Percentiles rank a stretch among this genome's conserved stretches.
Conservation (phyloP, 768 basidiomycete species). For the Mycena olivaceomarginata region DNA sequence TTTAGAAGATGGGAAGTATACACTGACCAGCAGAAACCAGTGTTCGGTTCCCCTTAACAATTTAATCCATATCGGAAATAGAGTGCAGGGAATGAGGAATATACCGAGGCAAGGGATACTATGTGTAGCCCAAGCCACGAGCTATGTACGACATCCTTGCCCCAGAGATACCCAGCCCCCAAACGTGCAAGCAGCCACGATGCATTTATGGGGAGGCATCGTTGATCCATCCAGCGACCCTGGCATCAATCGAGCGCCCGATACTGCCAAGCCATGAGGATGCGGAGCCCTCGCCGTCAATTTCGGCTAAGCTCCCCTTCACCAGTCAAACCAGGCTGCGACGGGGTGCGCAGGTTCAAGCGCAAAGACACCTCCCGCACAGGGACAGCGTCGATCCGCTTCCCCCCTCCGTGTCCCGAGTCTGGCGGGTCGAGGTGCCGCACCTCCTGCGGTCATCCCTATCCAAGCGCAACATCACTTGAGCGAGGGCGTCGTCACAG, state of each 20-base stretch:
- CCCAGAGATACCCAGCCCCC: too few species aligned
- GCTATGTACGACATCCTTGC: constrained; percentile 1
- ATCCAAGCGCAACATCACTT: too few species aligned
- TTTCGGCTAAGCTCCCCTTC: neutral
- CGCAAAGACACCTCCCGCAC: too few species aligned
- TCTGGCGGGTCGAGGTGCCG: too few species aligned
- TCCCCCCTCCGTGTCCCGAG: too few species aligned
- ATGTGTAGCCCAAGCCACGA: constrained; percentile 11
- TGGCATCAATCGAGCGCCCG: constrained; percentile 10
- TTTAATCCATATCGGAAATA: neutral
- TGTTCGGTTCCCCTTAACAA: neutral
- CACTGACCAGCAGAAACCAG: constrained; percentile 6
- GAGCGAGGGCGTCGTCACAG: too few species aligned
- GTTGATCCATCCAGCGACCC: neutral
- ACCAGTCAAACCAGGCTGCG: too few species aligned
- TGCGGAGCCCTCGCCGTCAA: neutral
- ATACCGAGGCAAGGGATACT: constrained; percentile 10
- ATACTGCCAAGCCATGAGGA: constrained; percentile 16
- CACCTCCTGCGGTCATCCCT: too few species aligned
- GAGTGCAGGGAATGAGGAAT: constrained; percentile 7
- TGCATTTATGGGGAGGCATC: neutral
- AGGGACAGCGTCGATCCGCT: too few species aligned
- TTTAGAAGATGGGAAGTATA: constrained; percentile 7
- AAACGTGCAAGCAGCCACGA: constrained; percentile 14
- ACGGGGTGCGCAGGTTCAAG: too few species aligned